Evolutionary conservation across 495 filamentous ascomycete species (phyloP).

Genomic region (Penicillium cinerascens): DNA sequence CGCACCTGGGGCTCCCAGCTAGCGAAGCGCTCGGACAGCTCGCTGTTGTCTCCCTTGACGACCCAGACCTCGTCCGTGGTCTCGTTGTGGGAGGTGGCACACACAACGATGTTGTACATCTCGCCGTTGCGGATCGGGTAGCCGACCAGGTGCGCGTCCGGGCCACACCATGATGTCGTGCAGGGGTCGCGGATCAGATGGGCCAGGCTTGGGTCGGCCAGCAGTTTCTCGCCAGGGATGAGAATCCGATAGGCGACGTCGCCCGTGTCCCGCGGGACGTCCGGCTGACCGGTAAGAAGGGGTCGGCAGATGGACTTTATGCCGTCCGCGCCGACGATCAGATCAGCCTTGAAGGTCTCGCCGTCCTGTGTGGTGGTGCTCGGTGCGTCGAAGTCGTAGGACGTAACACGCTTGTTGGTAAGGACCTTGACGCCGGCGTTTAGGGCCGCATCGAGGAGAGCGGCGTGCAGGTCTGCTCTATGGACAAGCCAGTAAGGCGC

Average conservation of each 20-base stretch:
- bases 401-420: background rate
- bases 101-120: constrained; percentile 57
- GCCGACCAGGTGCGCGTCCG: constrained; percentile 52
- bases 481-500: constrained; percentile 54
- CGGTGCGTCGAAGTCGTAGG: constrained; percentile 2
- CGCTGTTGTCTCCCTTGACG: constrained; percentile 38
- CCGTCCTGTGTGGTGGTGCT: background rate
- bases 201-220: constrained; percentile 40
- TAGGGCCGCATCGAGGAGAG: constrained; percentile 36
- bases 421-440: constrained; percentile 10
- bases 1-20: constrained; percentile 52
- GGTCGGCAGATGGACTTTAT: constrained; percentile 49
- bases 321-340: constrained; percentile 10
- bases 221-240: constrained; percentile 47
- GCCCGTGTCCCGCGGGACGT: constrained; percentile 37
- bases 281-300: constrained; percentile 37
- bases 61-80: constrained; percentile 45
- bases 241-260: constrained; percentile 61
- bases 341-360: constrained; percentile 1
- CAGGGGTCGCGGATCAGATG: constrained; percentile 21
- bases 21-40: constrained; percentile 48
- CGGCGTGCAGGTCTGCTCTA: constrained; percentile 51
- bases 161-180: constrained; percentile 42
- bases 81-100: constrained; percentile 41
- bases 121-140: constrained; percentile 51